Evolutionary conservation across 169 alveolate genomes (phyloP), one percentile per base, ranked within the genome.

Genomic region (Plasmodium adleri): DNA sequence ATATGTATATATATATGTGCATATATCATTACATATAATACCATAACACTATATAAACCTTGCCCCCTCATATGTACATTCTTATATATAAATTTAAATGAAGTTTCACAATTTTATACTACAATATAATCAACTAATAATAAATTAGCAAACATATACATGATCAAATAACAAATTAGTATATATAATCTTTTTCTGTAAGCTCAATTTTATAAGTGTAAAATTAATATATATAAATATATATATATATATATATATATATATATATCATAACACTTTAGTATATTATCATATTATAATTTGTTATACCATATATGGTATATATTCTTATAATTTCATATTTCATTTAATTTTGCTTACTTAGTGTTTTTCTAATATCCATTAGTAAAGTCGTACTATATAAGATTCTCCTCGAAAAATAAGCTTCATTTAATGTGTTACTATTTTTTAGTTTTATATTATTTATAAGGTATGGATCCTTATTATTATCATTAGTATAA

Each of bases 291-390:
- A 17, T 56, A 56, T 56, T 12, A 56, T 56, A 12, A 0, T 56
- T 56, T 56, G 6, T 52, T 52, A 52, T 52, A 52, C 7, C 9
- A 4, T 39, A 5, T 20, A 43, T 74, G 22, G 10, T 60, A 74
- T 43, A 47, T 15, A 24, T 10, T 22, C 45, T 15, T 74, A 3
- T 45, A 9, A 17, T 66, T 66, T 28, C 24, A 20, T 45, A 32
- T 26, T 4, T 26, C 7, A 47, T 74, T 43, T 58, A 8, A 26
- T 13, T 13, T 28, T 64, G 0, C 28, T 83, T 83, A 83, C 91
- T 83, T 83, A 83, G 15, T 24, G 72, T 63, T 50, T 43, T 83
- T 54, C 72, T 45, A 49, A 68, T 58, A 56, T 83, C 67, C 58
- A 54, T 68, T 12, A 83, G 63, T 68, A 83, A 15, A 1, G 70